Percentiles rank a stretch among this genome's conserved stretches.
Evolutionary conservation across 768 basidiomycete genomes (phyloP).

Genomic region (Suillus occidentalis): DNA sequence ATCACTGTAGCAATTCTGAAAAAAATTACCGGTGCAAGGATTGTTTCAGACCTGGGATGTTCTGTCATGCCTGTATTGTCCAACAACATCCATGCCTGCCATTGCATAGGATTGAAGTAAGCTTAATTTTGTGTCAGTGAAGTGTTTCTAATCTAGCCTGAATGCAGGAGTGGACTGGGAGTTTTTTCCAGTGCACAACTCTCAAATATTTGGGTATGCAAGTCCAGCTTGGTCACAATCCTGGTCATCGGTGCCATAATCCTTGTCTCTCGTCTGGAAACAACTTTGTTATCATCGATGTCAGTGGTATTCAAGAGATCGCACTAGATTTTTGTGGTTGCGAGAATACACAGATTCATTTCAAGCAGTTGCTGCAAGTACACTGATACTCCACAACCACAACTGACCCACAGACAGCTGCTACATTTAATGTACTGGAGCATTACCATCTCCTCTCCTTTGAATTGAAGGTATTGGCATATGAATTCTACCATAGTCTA

Average conservation of each 20-base stretch:
- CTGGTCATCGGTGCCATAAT: constrained; percentile 9
- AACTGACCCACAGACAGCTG: constrained; percentile 28
- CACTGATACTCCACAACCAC: constrained; percentile 32
- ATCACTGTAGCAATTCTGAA: neutral
- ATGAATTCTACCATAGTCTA: constrained; percentile 32
- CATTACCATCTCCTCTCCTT: constrained; percentile 32
- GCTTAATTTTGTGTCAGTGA: neutral
- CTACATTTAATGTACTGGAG: constrained; percentile 31
- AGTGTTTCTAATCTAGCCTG: neutral
- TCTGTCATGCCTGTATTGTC: constrained; percentile 9
- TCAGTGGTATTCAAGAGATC: constrained; percentile 20
- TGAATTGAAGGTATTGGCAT: constrained; percentile 31
- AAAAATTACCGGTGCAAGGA: constrained; percentile 10
- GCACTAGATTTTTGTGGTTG: constrained; percentile 23
- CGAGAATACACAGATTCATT: constrained; percentile 5
- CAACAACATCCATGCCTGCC: constrained; percentile 11
- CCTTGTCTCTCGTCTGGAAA: neutral
- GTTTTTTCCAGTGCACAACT: constrained; percentile 11
- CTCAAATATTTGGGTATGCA: constrained; percentile 18
- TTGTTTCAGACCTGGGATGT: constrained; percentile 11
- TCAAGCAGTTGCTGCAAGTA: constrained; percentile 32
- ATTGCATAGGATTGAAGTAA: constrained; percentile 18
- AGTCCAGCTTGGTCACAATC: constrained; percentile 23
- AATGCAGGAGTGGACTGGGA: constrained; percentile 20
- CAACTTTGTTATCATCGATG: constrained; percentile 17